Conservation (phyloP, 1,284 basidiomycete genomes). For the Neolentinus lepideus region DNA sequence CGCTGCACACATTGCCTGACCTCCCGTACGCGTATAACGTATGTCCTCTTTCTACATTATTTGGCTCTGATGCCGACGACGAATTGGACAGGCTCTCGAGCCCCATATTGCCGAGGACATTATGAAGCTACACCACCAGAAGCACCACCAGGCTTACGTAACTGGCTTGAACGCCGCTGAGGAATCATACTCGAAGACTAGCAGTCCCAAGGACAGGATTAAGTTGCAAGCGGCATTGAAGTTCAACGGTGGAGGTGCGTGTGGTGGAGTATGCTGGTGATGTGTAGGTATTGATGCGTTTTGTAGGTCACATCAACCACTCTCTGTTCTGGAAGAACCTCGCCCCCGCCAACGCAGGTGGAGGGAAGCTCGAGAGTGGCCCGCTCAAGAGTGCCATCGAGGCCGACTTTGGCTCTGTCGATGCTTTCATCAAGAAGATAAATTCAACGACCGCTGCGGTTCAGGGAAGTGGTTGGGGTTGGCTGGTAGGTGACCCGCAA, state of each 20-base stretch:
- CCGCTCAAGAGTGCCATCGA: constrained; percentile 66
- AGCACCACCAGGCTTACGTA: constrained; percentile 83
- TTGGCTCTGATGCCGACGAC: neutral
- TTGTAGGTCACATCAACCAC: constrained; percentile 80
- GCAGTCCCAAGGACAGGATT: constrained; percentile 72
- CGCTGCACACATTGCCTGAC: constrained; percentile 60
- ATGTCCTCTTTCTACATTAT: constrained; percentile 4
- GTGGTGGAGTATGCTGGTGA: neutral
- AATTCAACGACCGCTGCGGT: constrained; percentile 89
- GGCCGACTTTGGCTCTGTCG: constrained; percentile 62
- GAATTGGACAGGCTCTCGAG: constrained; percentile 56
- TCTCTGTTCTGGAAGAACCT: constrained; percentile 94
- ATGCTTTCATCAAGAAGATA: constrained; percentile 76
- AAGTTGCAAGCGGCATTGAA: constrained; percentile 68
- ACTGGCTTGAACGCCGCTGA: constrained; percentile 75
- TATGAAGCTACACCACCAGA: constrained; percentile 82
- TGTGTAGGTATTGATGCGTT: neutral
- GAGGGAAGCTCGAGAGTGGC: constrained; percentile 58
- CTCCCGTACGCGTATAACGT: constrained; percentile 83
- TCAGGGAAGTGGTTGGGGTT: constrained; percentile 98
- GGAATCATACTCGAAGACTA: constrained; percentile 55
- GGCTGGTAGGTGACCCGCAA: constrained; percentile 58
- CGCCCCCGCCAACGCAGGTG: constrained; percentile 47
- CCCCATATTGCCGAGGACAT: constrained; percentile 79
- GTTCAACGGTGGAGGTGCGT: constrained; percentile 58